Base-by-base conservation (phyloP, 306 rosid species). In the Dalbergia cochinchinensis region DNA sequence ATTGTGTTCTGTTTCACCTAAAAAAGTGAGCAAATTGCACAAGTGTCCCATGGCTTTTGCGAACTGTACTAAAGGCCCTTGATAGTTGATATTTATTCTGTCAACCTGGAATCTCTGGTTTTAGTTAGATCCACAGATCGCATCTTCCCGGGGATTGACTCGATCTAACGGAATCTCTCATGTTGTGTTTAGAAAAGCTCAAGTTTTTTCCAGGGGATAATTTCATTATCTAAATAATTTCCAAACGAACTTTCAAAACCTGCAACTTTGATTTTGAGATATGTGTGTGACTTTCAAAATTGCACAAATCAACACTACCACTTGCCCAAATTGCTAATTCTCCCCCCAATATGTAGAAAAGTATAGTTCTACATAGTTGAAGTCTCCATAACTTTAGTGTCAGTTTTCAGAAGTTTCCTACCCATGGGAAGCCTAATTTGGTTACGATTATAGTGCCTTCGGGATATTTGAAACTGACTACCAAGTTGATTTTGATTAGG, bases 71-170 rank as follows among this genome's bases (percentile, higher is more conserved):
- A 3, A 11, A 44, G 20, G 22, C 78, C 55, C 55, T 13, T 57
- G 39, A 37, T 72, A 54, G n/a, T 51, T 50, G 53, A 11, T 53
- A 41, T 42, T 44, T 34, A 18, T 44, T 44, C 37, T 57, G 53
- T 35, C 65, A 39, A 37, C 22, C 0, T 0, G 3, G 13, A 35
- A 37, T 37, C 69, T 42, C 72, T 55, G 33, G 22, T 7, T 66
- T 66, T 63, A 4, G 8, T 70, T 67, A 42, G 83, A 81, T 81
- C 80, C 78, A 78, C 83, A 13, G 61, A 35, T 18, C 14, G 19
- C 45, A 31, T 34, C 20, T 33, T n/a, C 12, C 66, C 72, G 18
- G 60, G 71, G 33, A 44, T 80, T 80, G 89, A 83, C 87, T 66
- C 47, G 31, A 35, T 77, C 78, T 34, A 72, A 20, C 8, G 65